phyloP scores from a whole-genome alignment of 2,329 filamentous ascomycete genomes.

The Sclerotinia borealis region DNA sequence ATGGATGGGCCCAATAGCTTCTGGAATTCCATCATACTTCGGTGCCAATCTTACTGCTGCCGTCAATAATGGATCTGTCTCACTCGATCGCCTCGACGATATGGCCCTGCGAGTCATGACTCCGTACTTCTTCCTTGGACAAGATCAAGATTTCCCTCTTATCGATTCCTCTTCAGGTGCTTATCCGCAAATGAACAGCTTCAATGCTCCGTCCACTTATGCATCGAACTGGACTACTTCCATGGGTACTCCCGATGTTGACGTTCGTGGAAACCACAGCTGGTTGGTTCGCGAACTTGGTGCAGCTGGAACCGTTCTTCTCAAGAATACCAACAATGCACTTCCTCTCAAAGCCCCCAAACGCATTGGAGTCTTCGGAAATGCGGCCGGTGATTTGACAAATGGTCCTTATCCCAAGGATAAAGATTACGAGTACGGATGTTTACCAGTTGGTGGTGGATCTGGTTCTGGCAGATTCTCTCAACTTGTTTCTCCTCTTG shows the following conservation, averaged over 20 bases:
- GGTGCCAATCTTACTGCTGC: conserved; percentile 33
- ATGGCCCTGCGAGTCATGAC: conserved; percentile 46
- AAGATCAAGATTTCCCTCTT: conserved; percentile 38
- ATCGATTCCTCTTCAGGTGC: conserved; percentile 25
- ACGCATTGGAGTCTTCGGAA: conserved; percentile 47
- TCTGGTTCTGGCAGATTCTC: conserved; percentile 42
- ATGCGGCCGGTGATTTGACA: conserved; percentile 56
- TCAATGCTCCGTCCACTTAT: conserved; percentile 31
- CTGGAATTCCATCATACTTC: conserved; percentile 7
- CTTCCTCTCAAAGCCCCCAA: conserved; percentile 50
- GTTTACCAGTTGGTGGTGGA: conserved; percentile 38
- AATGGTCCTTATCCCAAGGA: conserved; percentile 29
- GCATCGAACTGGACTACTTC: conserved; percentile 32
- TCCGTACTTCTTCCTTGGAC: conserved; percentile 50
- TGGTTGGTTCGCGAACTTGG: conserved; percentile 39
- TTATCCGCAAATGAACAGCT: not conserved
- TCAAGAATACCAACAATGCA: conserved; percentile 53
- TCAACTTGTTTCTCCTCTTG: conserved; percentile 44
- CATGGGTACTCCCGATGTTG: conserved; percentile 45
- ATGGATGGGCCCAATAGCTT: conserved; percentile 25
- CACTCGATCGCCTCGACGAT: conserved; percentile 38
- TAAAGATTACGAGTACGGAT: conserved; percentile 39
- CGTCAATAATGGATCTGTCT: conserved; percentile 43
- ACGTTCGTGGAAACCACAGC: conserved; percentile 55
- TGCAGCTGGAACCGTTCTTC: conserved; percentile 53